phyloP scores from a whole-genome alignment of 73 alveolate species.

The Symbiodinium natans region DNA sequence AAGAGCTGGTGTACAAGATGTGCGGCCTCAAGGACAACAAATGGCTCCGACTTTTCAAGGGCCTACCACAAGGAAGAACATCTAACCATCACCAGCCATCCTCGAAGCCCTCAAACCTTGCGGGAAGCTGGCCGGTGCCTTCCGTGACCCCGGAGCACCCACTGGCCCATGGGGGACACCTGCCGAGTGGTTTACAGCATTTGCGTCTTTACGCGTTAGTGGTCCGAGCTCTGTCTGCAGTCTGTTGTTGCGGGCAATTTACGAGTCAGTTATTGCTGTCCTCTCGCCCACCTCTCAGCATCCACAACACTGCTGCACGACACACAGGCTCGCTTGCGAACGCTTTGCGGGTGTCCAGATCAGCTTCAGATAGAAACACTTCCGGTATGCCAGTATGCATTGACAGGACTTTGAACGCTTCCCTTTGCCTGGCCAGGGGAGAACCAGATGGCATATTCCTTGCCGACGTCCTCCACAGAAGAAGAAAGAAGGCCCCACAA shows the following conservation, averaged over 20 bases:
- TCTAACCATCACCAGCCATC: too few relatives aligned
- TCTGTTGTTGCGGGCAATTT: background rate
- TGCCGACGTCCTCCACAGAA: constrained; percentile 12
- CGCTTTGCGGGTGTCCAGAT: background rate
- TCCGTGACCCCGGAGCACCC: background rate
- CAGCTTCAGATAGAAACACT: background rate
- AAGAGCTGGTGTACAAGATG: too few relatives aligned
- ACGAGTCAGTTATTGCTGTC: background rate
- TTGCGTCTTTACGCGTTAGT: background rate
- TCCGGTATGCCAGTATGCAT: background rate
- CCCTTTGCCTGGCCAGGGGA: background rate
- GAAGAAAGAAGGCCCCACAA: too few relatives aligned
- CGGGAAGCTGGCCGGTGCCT: background rate
- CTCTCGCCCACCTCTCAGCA: background rate
- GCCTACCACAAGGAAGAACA: too few relatives aligned
- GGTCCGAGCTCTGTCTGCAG: background rate
- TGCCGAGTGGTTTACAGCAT: background rate
- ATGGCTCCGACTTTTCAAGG: too few relatives aligned
- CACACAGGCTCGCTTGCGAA: background rate
- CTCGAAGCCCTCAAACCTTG: background rate
- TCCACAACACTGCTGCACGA: background rate
- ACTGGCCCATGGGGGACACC: constrained; percentile 11
- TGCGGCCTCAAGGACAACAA: too few relatives aligned
- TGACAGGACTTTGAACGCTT: background rate
- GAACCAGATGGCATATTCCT: background rate